A percentile compares a stretch with the other conserved stretches of the same genome.
These are phyloP conservation scores for Biscutella laevigata DNA, from an alignment of 441 rosid genomes.

Conservation along the genomic window DNA sequence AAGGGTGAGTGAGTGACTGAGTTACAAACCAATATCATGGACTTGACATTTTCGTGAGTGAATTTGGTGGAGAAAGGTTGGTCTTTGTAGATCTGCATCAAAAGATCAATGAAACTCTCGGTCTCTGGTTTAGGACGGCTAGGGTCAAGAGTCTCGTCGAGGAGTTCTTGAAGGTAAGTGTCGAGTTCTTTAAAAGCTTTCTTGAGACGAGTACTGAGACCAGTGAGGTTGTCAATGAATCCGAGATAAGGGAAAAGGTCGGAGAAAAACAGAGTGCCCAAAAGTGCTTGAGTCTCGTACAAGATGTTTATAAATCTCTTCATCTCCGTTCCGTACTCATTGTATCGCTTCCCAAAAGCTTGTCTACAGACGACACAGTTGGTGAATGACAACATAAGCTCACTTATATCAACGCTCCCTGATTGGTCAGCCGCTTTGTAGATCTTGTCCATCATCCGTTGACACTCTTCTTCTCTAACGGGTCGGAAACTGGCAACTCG, in stretches of 20 bases:
- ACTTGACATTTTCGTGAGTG: slow-evolving; percentile 29
- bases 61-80: slow-evolving; percentile 30
- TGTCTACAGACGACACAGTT: slow-evolving; percentile 29
- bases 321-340: slow-evolving; percentile 31
- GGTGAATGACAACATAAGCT: slow-evolving; percentile 28
- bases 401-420: slow-evolving; percentile 24
- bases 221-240: slow-evolving; percentile 22
- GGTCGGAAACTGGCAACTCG: slow-evolving; percentile 39
- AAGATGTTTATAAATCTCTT: slow-evolving; percentile 27
- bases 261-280: slow-evolving; percentile 27
- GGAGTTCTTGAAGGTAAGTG: slow-evolving; percentile 31
- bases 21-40: slow-evolving; percentile 26
- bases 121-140: slow-evolving; percentile 24
- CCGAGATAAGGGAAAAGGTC: slow-evolving; percentile 28
- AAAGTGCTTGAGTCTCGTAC: slow-evolving; percentile 29
- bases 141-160: slow-evolving; percentile 28
- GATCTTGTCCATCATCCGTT: slow-evolving; percentile 28
- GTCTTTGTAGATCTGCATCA: slow-evolving; percentile 26
- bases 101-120: slow-evolving; percentile 27
- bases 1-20: background rate
- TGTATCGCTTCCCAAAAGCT: slow-evolving; percentile 30
- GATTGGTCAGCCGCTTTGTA: slow-evolving; percentile 20
- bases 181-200: slow-evolving; percentile 25
- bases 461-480: slow-evolving; percentile 45
- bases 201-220: slow-evolving; percentile 24